phyloP scores from a whole-genome alignment of 2,329 filamentous ascomycete species.

The Colletotrichum godetiae region DNA sequence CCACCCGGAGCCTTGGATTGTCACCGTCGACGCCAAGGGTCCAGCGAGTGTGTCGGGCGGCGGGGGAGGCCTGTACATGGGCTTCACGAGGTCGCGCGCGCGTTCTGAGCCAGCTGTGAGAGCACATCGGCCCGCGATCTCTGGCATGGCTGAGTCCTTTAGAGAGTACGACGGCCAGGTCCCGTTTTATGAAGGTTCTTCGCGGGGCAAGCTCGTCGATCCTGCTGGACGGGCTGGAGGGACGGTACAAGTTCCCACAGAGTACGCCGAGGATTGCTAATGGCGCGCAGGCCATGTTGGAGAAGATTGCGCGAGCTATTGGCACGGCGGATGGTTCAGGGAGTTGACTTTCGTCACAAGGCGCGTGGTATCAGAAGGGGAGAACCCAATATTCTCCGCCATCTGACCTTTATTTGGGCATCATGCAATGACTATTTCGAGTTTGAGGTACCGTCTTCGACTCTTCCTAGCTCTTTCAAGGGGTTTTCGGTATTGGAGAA shows the following conservation, averaged over 20 bases:
- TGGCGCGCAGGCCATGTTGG: not conserved
- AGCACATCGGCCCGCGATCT: not conserved
- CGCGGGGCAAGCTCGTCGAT: not conserved
- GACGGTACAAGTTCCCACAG: not conserved
- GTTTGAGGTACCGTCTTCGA: too few relatives aligned
- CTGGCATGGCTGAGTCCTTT: not conserved
- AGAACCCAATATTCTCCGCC: too few relatives aligned
- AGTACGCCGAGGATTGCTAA: not conserved
- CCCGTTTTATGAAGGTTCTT: not conserved
- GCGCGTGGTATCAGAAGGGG: too few relatives aligned
- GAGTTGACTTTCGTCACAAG: not conserved
- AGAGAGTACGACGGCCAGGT: conserved; percentile 1
- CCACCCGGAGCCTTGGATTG: not conserved
- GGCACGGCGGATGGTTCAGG: not conserved
- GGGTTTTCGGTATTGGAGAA: too few relatives aligned
- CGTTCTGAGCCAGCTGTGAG: not conserved
- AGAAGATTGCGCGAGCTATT: not conserved
- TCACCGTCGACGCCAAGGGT: not conserved
- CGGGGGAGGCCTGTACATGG: conserved; percentile 1
- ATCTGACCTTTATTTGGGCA: too few relatives aligned
- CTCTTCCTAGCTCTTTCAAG: too few relatives aligned
- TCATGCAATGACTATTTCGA: too few relatives aligned
- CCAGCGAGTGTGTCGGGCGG: not conserved
- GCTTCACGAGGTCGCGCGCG: not conserved
- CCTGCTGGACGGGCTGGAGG: not conserved